A percentile compares a stretch with the other conserved stretches of the same genome.
phyloP scores from a whole-genome alignment of 805 yeast species.

The Candida sanyiensis region DNA sequence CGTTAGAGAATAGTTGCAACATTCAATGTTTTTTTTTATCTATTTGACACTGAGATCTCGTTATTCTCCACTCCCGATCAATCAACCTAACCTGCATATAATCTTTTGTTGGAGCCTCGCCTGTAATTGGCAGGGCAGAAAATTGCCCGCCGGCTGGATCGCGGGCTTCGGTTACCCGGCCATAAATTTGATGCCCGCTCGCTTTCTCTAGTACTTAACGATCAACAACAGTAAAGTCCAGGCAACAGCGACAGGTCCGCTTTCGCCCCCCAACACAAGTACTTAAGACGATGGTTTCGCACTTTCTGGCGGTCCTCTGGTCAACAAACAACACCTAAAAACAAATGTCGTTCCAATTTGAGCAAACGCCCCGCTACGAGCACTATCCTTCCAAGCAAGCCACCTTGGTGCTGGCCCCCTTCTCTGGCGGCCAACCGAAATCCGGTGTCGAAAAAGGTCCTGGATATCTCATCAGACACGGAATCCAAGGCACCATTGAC shows the following conservation, averaged over 20 bases:
- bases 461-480: slow-evolving; percentile 65
- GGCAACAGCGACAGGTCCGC: slow-evolving; percentile 2
- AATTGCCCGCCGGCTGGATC: too few relatives aligned
- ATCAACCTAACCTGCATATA: too few relatives aligned
- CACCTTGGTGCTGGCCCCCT: slow-evolving; percentile 83
- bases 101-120: too few relatives aligned
- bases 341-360: not conserved
- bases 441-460: slow-evolving; percentile 95
- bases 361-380: slow-evolving; percentile 36
- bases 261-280: not conserved
- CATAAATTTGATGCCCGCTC: too few relatives aligned
- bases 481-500: slow-evolving; percentile 57
- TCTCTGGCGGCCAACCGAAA: slow-evolving; percentile 93
- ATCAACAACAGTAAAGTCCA: slow-evolving; percentile 6
- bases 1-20: too few relatives aligned
- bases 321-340: not conserved
- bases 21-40: too few relatives aligned
- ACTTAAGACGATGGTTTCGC: not conserved
- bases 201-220: slow-evolving; percentile 5
- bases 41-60: too few relatives aligned
- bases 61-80: too few relatives aligned
- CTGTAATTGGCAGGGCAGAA: too few relatives aligned
- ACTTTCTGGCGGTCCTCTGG: not conserved
- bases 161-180: too few relatives aligned
- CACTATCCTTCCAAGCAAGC: slow-evolving; percentile 49